Evolutionary conservation across 148 eudicot genomes (phyloP), one percentile per base, ranked within the genome.

Genomic region (Heliosperma pusillum): DNA sequence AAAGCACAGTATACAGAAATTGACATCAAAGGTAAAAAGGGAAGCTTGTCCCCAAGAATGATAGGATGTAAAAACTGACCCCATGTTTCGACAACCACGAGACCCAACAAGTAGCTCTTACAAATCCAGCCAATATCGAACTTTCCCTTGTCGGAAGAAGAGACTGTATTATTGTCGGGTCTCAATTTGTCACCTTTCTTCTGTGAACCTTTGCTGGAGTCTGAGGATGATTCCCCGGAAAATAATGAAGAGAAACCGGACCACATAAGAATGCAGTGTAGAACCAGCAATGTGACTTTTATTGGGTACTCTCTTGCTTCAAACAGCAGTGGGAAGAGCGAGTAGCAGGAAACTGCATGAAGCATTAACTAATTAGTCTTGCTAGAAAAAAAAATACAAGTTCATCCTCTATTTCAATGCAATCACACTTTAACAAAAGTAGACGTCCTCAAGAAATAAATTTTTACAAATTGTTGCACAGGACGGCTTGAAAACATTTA

Each of bases 251-350:
- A 85, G 77, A 89, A 90, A 71, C 93, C 92, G 59, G 66, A 79
- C 87, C 91, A 88, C 83, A 87, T 79, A 13, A 92, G 85, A 76
- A 75, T 29, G 50, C 81, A 72, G 80, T 90, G 89, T 76, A 89
- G 66, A 60, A 88, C 82, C 56, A 92, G 87, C 44, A 92, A 29
- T 24, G 81, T 53, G 72, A 92, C 89, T 81, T 92, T 96, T 26
- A 96, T 86, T 10, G 94, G 97, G 82, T 92, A 96, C 78, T 96
- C 99, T 87, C 86, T 89, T 70, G 91, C 81, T 85, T 96, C 97
- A 63, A 74, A 92, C 61, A 96, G 86, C 76, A 96, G 97, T 10
- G 99, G 99, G 87, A 96, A 92, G 60, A 96, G 93, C 12, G 99
- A 90, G 84, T 96, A 96, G 84, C 85, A 86, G 0, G 93, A 86